A percentile compares a stretch with the other conserved stretches of the same genome.
Conservation (phyloP, 371 early-diverging fungal genomes). For the Synchytrium microbalum region DNA sequence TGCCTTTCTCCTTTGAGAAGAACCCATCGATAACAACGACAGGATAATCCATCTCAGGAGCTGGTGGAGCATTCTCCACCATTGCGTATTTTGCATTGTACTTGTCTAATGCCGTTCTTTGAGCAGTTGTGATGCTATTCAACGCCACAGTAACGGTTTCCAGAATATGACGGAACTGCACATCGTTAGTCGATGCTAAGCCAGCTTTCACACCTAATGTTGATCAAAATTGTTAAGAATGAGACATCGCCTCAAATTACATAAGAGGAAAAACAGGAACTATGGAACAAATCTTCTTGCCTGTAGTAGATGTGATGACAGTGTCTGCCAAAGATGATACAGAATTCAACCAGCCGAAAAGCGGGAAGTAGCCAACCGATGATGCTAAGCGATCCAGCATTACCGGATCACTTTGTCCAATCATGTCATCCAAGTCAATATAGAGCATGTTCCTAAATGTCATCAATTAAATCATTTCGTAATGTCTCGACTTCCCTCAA, state of each 20-base stretch:
- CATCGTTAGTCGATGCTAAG: slow-evolving; percentile 44
- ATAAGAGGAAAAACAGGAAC: slow-evolving; percentile 16
- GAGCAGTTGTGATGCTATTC: slow-evolving; percentile 6
- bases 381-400: slow-evolving; percentile 30
- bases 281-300: slow-evolving; percentile 33
- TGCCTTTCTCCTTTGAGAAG: slow-evolving; percentile 42
- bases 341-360: slow-evolving; percentile 56
- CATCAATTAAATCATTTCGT: neutral
- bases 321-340: slow-evolving; percentile 72
- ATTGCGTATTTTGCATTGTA: slow-evolving; percentile 7
- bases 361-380: slow-evolving; percentile 55
- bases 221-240: neutral
- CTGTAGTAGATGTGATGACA: slow-evolving; percentile 82
- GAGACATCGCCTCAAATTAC: slow-evolving; percentile 34
- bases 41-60: slow-evolving; percentile 47
- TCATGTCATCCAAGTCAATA: slow-evolving; percentile 72
- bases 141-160: slow-evolving; percentile 45
- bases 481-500: too few species aligned
- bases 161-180: slow-evolving; percentile 44
- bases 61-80: slow-evolving; percentile 9
- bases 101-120: neutral
- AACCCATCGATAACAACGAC: slow-evolving; percentile 83
- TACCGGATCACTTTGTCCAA: slow-evolving; percentile 56
- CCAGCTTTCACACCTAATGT: slow-evolving; percentile 16
- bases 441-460: slow-evolving; percentile 53